These are phyloP conservation scores for Kandelia obovata DNA, from an alignment of 345 rosid species.

Conservation along the genomic window DNA sequence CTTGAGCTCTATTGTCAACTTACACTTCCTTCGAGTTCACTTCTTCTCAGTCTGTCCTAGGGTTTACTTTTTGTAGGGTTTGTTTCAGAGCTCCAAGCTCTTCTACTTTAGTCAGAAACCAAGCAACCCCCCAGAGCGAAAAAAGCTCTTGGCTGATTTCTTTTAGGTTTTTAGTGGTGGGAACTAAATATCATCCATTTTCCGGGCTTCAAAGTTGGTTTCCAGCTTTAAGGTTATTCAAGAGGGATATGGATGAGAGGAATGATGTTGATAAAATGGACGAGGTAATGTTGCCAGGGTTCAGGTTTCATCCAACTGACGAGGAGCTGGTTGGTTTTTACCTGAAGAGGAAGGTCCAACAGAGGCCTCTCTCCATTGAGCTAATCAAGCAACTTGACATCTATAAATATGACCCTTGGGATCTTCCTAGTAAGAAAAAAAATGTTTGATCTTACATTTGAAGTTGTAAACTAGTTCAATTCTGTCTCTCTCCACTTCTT, in stretches of 20 bases:
- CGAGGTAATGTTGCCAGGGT: constrained; percentile 75
- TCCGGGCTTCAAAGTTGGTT: background rate
- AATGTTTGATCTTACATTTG: background rate
- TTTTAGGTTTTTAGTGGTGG: no score
- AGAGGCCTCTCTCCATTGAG: constrained; percentile 61
- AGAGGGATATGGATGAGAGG: constrained; percentile 42
- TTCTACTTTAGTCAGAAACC: background rate
- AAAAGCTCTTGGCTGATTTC: no score
- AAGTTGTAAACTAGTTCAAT: background rate
- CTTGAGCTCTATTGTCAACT: constrained; percentile 27
- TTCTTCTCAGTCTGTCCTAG: constrained; percentile 9
- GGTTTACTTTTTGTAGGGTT: constrained; percentile 31
- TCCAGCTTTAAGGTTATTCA: background rate
- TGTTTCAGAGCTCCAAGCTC: background rate
- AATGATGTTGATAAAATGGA: constrained; percentile 51
- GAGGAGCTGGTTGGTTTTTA: constrained; percentile 91
- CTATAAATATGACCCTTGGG: constrained; percentile 93
- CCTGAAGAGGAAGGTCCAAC: constrained; percentile 71
- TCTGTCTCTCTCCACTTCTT: background rate
- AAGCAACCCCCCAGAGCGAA: no score
- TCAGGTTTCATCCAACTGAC: constrained; percentile 91
- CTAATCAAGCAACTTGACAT: constrained; percentile 83
- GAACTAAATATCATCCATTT: no score
- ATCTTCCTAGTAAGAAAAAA: constrained; percentile 68
- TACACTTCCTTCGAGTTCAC: constrained; percentile 16